Percentiles rank a stretch among this genome's conserved stretches.
phyloP scores from a whole-genome alignment of 2,329 filamentous ascomycete genomes.

The Xylaria sp. region DNA sequence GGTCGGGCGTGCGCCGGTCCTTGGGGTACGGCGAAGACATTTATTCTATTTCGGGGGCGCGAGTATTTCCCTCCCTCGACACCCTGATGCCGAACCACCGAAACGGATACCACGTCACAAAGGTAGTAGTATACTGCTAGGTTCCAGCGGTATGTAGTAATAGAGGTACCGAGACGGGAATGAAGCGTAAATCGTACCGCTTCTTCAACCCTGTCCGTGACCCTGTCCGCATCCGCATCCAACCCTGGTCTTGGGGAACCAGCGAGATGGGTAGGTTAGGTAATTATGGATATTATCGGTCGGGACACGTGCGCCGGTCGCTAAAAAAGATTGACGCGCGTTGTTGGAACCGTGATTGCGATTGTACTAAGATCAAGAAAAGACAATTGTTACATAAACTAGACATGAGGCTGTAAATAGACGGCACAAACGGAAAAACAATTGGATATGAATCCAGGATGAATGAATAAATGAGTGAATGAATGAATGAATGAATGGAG shows the following conservation, averaged over 20 bases:
- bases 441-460: not conserved
- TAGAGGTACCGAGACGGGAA: not conserved
- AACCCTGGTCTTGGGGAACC: slow-evolving; percentile 1
- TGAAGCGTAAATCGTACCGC: not conserved
- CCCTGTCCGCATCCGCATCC: slow-evolving; percentile 1
- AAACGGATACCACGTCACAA: slow-evolving; percentile 4
- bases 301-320: slow-evolving; percentile 22
- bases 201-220: slow-evolving; percentile 6
- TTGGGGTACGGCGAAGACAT: slow-evolving; percentile 26
- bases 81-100: slow-evolving; percentile 9
- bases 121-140: slow-evolving; percentile 5
- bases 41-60: not conserved
- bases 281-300: not conserved
- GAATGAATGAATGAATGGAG: not conserved
- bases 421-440: not conserved
- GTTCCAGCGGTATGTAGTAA: not conserved
- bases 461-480: not conserved
- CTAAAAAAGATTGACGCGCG: slow-evolving; percentile 23
- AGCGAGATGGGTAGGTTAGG: not conserved
- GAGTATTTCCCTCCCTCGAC: not conserved
- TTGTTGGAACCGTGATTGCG: not conserved
- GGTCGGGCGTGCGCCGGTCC: slow-evolving; percentile 20
- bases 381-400: not conserved
- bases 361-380: not conserved
- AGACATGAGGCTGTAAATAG: not conserved